These are phyloP conservation scores for Leucosporidium scottii DNA, from an alignment of 768 basidiomycete species.

Conservation along the genomic window DNA sequence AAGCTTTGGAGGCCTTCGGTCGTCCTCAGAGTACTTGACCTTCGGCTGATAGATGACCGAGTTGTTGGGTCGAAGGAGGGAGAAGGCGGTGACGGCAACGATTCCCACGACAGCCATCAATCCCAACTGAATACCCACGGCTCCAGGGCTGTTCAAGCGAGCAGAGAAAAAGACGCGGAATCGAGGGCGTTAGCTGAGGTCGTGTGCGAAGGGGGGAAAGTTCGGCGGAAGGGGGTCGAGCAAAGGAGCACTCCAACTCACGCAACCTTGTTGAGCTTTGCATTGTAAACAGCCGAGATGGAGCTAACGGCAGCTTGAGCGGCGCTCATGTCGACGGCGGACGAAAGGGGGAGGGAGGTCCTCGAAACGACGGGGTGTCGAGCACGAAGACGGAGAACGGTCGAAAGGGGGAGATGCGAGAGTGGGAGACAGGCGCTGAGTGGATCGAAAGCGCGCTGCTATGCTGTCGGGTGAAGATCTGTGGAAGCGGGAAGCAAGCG, in stretches of 20 bases:
- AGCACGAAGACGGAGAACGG: too few relatives aligned
- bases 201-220: not conserved
- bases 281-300: conserved; percentile 7
- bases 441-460: too few relatives aligned
- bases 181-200: not conserved
- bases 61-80: conserved; percentile 78
- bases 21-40: conserved; percentile 40
- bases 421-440: too few relatives aligned
- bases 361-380: too few relatives aligned
- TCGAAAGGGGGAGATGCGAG: too few relatives aligned
- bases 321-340: too few relatives aligned
- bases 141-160: not conserved
- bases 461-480: too few relatives aligned
- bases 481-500: too few relatives aligned
- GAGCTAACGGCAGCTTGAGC: too few relatives aligned
- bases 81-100: conserved; percentile 53
- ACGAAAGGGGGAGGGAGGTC: too few relatives aligned
- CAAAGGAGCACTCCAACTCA: not conserved
- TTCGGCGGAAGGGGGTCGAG: too few relatives aligned
- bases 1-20: conserved; percentile 53
- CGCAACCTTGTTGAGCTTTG: conserved; percentile 17
- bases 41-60: conserved; percentile 34
- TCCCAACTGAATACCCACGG: conserved; percentile 30
- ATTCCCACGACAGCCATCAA: conserved; percentile 24
- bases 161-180: not conserved